Evolutionary conservation across 768 basidiomycete genomes (phyloP), one percentile per base, ranked within the genome.

Genomic region (Udeniomyces megalosporus): DNA sequence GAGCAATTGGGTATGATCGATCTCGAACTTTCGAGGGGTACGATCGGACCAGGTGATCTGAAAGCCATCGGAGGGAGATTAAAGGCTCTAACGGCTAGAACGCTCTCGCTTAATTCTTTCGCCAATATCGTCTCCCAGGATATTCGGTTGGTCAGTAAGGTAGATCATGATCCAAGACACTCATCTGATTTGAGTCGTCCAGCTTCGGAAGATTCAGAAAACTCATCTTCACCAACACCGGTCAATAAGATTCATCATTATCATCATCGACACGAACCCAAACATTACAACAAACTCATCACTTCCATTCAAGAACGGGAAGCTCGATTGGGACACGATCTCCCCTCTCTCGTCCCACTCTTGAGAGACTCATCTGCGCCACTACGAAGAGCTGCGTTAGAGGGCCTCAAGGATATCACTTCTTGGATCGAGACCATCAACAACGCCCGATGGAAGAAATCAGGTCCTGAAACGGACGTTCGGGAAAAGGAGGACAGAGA

Each of bases 321-420:
- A 58, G 29, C 32, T 28, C 38, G 54, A 31, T 63, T 68, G 50
- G 59, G 68, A 2, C 70, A 68, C 61, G 66, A 65, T 46, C 66
- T 75, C 14, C 62, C 64, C 17, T 62, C 67, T 3, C 68, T 76
- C 1, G 54, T 75, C 5, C 74, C 75, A 1, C 59, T 74, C n/a
- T 64, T 70, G 31, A 53, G 52, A 10, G 49, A 46, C 7, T 69
- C 69, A 3, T 73, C 74, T 1, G 10, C 53, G 3, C 52, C 61
- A 0, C 66, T 76, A 0, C 68, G 74, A 22, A 8, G 31, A 2
- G 66, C 70, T 0, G 65, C 67, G 22, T 60, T 65, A 4, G 56
- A 51, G 2, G 68, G 67, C 0, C 60, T 76, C 4, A 53, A 66
- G 3, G 71, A 68, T 3, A 42, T 67, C 6, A 69, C 72, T 24